These are phyloP conservation scores for Globisporangium nunn DNA, from an alignment of 352 stramenopile genomes.

Conservation along the genomic window DNA sequence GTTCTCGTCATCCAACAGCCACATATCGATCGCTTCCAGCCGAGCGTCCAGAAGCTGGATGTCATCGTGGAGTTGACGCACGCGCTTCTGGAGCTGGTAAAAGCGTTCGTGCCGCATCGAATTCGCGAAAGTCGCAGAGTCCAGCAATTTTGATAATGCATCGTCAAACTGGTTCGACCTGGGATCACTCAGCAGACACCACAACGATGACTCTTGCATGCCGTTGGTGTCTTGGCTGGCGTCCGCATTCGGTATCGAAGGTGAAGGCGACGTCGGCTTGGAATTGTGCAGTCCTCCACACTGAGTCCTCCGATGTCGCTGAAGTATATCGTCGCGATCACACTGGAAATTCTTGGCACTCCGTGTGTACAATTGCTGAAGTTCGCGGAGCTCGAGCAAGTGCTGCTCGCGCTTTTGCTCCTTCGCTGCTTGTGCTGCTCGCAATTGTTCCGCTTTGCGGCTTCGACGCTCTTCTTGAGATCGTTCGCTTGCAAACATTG, in stretches of 20 bases:
- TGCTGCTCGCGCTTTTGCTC: slow-evolving; percentile 9
- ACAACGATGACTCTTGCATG: slow-evolving; percentile 10
- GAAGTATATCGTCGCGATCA: slow-evolving; percentile 12
- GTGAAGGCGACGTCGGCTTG: too few relatives aligned
- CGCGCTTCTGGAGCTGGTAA: slow-evolving; percentile 20
- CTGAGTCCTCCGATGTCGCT: slow-evolving; percentile 6
- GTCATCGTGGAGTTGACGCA: slow-evolving; percentile 12
- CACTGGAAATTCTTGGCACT: slow-evolving; percentile 13
- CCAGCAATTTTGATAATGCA: slow-evolving; percentile 4
- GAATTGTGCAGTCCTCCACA: slow-evolving; percentile 4
- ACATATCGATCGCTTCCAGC: slow-evolving; percentile 28
- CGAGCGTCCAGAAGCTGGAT: slow-evolving; percentile 19
- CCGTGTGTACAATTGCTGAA: slow-evolving; percentile 14
- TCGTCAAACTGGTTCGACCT: not conserved
- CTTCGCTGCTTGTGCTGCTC: slow-evolving; percentile 2
- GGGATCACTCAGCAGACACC: slow-evolving; percentile 17
- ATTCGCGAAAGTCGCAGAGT: not conserved
- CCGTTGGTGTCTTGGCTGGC: not conserved
- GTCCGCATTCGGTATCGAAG: not conserved
- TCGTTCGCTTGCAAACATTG: not conserved
- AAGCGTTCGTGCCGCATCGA: slow-evolving; percentile 11
- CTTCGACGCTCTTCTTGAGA: not conserved
- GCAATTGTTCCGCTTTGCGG: slow-evolving; percentile 2
- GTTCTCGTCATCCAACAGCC: slow-evolving; percentile 22
- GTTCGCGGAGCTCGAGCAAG: slow-evolving; percentile 14